Conservation (phyloP, 1,284 basidiomycete species). For the Melanopsichium pennsylvanicum region DNA sequence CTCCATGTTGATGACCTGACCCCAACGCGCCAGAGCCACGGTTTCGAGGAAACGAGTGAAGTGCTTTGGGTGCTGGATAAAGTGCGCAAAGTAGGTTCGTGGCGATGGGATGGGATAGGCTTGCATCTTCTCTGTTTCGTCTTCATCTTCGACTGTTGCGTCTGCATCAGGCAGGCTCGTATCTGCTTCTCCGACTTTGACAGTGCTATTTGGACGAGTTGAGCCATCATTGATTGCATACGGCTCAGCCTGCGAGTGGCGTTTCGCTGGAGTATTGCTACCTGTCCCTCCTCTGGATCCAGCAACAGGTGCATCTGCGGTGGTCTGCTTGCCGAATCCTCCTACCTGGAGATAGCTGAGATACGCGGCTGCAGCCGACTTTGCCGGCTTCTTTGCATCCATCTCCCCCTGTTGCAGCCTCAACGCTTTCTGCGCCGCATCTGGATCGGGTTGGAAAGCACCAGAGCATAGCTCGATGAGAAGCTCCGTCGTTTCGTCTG, state of each 20-base stretch:
- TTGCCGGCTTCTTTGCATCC: slow-evolving; percentile 3
- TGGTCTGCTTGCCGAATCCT: slow-evolving; percentile 21
- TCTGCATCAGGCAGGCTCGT: slow-evolving; percentile 9
- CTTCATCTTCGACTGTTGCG: slow-evolving; percentile 1
- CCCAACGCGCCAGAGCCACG: slow-evolving; percentile 82
- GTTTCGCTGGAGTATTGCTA: slow-evolving; percentile 15
- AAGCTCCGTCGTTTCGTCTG: slow-evolving; percentile 85
- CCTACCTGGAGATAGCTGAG: slow-evolving; percentile 53
- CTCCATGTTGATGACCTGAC: slow-evolving; percentile 73
- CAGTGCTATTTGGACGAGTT: slow-evolving; percentile 18
- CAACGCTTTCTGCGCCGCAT: slow-evolving; percentile 3
- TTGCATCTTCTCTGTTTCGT: slow-evolving; percentile 18
- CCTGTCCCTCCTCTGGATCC: background rate
- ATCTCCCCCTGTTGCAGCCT: background rate
- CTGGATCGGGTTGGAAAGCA: slow-evolving; percentile 53
- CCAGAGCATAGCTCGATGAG: slow-evolving; percentile 91
- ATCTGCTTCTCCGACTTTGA: slow-evolving; percentile 7
- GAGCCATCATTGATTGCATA: slow-evolving; percentile 10
- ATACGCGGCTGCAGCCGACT: slow-evolving; percentile 41
- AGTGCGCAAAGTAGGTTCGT: slow-evolving; percentile 88
- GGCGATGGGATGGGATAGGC: slow-evolving; percentile 77
- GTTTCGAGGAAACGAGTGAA: slow-evolving; percentile 90
- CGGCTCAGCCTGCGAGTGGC: slow-evolving; percentile 38
- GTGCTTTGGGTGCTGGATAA: slow-evolving; percentile 84
- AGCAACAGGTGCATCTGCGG: too few relatives aligned